phyloP scores from a whole-genome alignment of 2,329 filamentous ascomycete genomes.

The Trichoderma lentiforme region DNA sequence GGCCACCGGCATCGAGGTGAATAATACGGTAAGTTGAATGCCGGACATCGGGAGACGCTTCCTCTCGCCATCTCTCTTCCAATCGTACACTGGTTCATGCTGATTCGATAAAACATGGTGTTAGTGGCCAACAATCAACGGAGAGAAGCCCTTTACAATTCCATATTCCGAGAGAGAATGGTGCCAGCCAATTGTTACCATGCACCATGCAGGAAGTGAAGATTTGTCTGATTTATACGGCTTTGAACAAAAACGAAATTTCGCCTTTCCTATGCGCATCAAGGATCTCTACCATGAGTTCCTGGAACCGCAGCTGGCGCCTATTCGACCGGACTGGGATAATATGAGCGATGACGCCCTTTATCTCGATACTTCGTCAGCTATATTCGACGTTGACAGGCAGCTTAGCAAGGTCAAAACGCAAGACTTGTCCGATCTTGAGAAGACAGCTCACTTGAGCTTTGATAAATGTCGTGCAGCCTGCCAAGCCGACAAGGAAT shows the following conservation, averaged over 20 bases:
- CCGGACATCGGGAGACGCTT: not conserved
- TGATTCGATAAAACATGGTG: not conserved
- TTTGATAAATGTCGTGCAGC: slow-evolving; percentile 43
- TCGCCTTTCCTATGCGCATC: slow-evolving; percentile 37
- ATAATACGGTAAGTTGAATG: slow-evolving; percentile 38
- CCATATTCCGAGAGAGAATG: slow-evolving; percentile 46
- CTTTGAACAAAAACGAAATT: slow-evolving; percentile 45
- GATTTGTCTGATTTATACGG: slow-evolving; percentile 50
- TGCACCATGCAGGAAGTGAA: slow-evolving; percentile 52
- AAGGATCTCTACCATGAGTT: slow-evolving; percentile 48
- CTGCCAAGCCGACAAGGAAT: slow-evolving; percentile 39
- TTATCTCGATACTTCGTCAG: slow-evolving; percentile 37
- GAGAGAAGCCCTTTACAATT: slow-evolving; percentile 52
- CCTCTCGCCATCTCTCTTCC: not conserved
- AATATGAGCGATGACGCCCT: slow-evolving; percentile 46
- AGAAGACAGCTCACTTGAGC: slow-evolving; percentile 41
- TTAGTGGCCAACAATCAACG: slow-evolving; percentile 53
- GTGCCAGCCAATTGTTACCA: slow-evolving; percentile 55
- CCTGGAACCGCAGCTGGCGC: slow-evolving; percentile 38
- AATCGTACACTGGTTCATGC: not conserved
- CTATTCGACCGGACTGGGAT: slow-evolving; percentile 49
- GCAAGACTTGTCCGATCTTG: slow-evolving; percentile 32
- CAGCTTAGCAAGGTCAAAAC: slow-evolving; percentile 33
- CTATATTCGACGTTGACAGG: slow-evolving; percentile 30
- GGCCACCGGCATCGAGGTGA: slow-evolving; percentile 39